Base-by-base conservation (phyloP, 352 stramenopile species). In the Pythium rishiriense region DNA sequence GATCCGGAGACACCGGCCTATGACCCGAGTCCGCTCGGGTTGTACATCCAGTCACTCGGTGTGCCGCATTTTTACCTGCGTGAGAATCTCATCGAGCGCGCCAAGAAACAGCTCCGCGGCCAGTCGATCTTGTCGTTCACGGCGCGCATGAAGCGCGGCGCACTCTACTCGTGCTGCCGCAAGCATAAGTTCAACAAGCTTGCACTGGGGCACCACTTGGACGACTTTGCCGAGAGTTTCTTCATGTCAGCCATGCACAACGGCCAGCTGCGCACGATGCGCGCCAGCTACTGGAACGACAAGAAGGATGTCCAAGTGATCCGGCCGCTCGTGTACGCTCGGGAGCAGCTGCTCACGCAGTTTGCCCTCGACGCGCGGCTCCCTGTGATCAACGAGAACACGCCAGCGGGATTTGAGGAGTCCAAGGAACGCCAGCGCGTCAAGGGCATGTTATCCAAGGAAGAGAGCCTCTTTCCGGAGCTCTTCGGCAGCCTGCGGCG, bases 381-480 rank as follows among this genome's bases (percentile, higher is more conserved):
- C 1, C 96, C 95, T 1, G 78, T 99, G 3, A 98, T 99, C 52
- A 98, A 98, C 73, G 96, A 99, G 70, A 99, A 98, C 75, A 98
- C 93, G 62, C 96, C 96, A 24, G 91, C 94, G 21, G 98, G 96
- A 69, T 99, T 99, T 73, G 95, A 98, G 75, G 87, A 97, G 72
- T 92, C 94, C 19, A 98, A 88, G 68, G 96, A 99, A 71, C 79
- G 96, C 57, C 87, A 96, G 31, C 80, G 96, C 31, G 79, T 98
- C 10, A 99, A 99, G 75, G 95, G 97, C 63, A 78, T 98, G 51
- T 75, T 98, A 1, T 85, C 86, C 1, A 73, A 88, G 48, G 90
- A 98, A 74, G 94, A 98, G 72, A 92, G 74, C 26, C 69, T 97
- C 14, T 94, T 90, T 66, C 89, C 91, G 2, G 72, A 72, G 33